Conservation (phyloP, 495 filamentous ascomycete species). For the Pyrenula aspistea region DNA sequence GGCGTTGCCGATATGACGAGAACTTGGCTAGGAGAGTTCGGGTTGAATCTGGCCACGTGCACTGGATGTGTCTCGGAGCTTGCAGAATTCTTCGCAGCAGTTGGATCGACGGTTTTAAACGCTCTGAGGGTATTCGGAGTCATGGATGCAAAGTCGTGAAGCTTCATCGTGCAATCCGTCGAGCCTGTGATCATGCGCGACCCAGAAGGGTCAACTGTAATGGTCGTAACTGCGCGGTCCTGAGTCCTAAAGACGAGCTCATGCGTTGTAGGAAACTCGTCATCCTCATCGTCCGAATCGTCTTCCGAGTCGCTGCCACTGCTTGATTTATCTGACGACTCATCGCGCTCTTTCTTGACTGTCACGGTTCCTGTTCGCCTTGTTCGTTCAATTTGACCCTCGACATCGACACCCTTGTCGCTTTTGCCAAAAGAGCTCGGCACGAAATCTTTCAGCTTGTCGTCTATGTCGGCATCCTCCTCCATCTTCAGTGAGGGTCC, state of each 20-base stretch:
- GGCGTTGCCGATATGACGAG: constrained; percentile 77
- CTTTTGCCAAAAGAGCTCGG: constrained; percentile 83
- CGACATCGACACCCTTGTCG: constrained; percentile 56
- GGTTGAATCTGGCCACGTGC: constrained; percentile 77
- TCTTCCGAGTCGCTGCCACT: constrained; percentile 31
- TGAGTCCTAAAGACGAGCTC: constrained; percentile 88
- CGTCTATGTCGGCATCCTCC: constrained; percentile 58
- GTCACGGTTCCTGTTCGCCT: constrained; percentile 40
- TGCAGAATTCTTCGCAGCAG: constrained; percentile 57
- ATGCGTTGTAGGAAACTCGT: constrained; percentile 88
- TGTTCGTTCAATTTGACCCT: constrained; percentile 66
- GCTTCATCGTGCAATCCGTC: constrained; percentile 78
- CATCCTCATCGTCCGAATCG: constrained; percentile 47
- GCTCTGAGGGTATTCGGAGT: constrained; percentile 85
- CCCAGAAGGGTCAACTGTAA: constrained; percentile 75
- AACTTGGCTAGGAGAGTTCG: constrained; percentile 64
- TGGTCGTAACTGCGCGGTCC: constrained; percentile 72
- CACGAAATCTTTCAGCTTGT: constrained; percentile 71
- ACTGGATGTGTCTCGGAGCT: constrained; percentile 76
- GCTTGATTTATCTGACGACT: constrained; percentile 3
- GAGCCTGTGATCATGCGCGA: constrained; percentile 78
- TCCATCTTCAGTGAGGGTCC: neutral
- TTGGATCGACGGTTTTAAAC: constrained; percentile 87
- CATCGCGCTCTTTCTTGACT: constrained; percentile 15
- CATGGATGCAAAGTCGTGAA: constrained; percentile 94